Evolutionary conservation across 805 yeast species (phyloP).

Genomic region (Torulaspora microellipsoides): DNA sequence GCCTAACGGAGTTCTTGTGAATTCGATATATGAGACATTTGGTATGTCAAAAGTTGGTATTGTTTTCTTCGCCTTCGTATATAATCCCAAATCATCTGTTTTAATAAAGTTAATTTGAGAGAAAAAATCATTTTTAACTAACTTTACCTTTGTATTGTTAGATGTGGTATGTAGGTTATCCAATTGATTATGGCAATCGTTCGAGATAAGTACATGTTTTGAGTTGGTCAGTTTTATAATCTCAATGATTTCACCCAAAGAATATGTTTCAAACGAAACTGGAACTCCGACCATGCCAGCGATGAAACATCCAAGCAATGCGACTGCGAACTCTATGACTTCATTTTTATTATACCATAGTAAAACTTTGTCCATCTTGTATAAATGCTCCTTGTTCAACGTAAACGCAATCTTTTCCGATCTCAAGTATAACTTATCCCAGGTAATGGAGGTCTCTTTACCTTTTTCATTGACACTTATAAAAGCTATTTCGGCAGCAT

Average conservation of each 20-base stretch:
- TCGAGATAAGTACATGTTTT: constrained; percentile 76
- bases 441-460: constrained; percentile 73
- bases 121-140: constrained; percentile 31
- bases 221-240: constrained; percentile 72
- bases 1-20: constrained; percentile 83
- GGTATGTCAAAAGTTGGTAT: constrained; percentile 68
- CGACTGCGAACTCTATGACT: constrained; percentile 77
- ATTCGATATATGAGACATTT: constrained; percentile 90
- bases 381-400: constrained; percentile 49
- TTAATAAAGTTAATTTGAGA: constrained; percentile 41
- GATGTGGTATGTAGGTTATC: constrained; percentile 54
- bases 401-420: constrained; percentile 80
- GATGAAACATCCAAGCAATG: constrained; percentile 84
- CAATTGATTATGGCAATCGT: constrained; percentile 65
- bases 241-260: constrained; percentile 59
- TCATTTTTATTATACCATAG: constrained; percentile 80
- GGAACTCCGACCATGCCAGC: constrained; percentile 97
- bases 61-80: constrained; percentile 52
- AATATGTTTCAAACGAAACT: constrained; percentile 65
- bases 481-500: constrained; percentile 66
- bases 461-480: constrained; percentile 71
- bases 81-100: constrained; percentile 81
- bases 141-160: constrained; percentile 30
- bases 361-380: constrained; percentile 78
- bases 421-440: constrained; percentile 82